A percentile compares a stretch with the other conserved stretches of the same genome.
Evolutionary conservation across 2,329 filamentous ascomycete genomes (phyloP).

Genomic region (Aspergillus terreus): DNA sequence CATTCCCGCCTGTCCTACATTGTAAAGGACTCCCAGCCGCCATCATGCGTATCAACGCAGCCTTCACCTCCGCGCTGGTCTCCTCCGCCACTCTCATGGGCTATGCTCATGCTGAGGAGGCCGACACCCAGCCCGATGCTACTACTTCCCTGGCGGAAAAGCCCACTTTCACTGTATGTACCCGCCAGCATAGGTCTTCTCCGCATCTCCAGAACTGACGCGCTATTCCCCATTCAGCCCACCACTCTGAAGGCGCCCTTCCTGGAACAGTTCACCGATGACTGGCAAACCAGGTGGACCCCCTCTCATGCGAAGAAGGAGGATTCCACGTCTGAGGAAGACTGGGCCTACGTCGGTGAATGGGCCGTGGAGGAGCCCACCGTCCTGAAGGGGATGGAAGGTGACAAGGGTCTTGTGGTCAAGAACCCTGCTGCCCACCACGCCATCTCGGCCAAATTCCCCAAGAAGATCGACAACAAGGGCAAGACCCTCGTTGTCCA

Average conservation of each 20-base stretch:
- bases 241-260: slow-evolving; percentile 87
- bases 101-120: slow-evolving; percentile 65
- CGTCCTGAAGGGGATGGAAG: slow-evolving; percentile 86
- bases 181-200: slow-evolving; percentile 6
- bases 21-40: slow-evolving; percentile 9
- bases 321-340: slow-evolving; percentile 72
- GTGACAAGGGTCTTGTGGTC: slow-evolving; percentile 93
- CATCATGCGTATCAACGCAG: slow-evolving; percentile 81
- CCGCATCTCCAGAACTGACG: slow-evolving; percentile 13
- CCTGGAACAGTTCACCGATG: slow-evolving; percentile 96
- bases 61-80: slow-evolving; percentile 66
- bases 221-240: slow-evolving; percentile 55
- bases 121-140: slow-evolving; percentile 54
- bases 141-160: slow-evolving; percentile 62
- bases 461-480: slow-evolving; percentile 95
- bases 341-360: slow-evolving; percentile 96
- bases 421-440: slow-evolving; percentile 98
- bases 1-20: slow-evolving; percentile 2
- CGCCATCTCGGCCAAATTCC: slow-evolving; percentile 98
- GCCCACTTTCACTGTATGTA: slow-evolving; percentile 82
- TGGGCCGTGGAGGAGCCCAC: slow-evolving; percentile 95
- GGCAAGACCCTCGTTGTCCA: slow-evolving; percentile 95
- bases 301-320: slow-evolving; percentile 96
- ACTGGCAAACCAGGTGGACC: slow-evolving; percentile 93
- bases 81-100: slow-evolving; percentile 66